A percentile compares a stretch with the other conserved stretches of the same genome.
Conservation (phyloP, 192 early-diverging fungal species). For the Entophlyctis luteolus region DNA sequence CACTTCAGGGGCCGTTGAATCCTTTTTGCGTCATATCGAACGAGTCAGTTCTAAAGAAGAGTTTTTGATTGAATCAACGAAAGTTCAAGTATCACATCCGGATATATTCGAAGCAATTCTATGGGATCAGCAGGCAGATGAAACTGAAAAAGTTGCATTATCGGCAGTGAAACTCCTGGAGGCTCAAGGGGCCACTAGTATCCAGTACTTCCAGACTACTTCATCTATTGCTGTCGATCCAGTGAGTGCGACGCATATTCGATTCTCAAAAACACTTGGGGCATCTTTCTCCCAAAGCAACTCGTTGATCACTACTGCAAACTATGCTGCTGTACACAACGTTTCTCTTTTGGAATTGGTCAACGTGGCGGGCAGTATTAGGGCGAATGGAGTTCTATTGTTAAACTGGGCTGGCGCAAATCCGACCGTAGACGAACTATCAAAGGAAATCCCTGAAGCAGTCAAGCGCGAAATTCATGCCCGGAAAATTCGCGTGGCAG, state of each 20-base stretch:
- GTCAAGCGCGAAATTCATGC: conserved; percentile 55
- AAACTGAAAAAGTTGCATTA: conserved; percentile 55
- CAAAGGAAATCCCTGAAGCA: conserved; percentile 60
- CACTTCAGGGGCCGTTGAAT: conserved; percentile 32
- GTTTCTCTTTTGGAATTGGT: conserved; percentile 52
- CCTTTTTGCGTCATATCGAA: conserved; percentile 35
- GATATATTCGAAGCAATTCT: conserved; percentile 48
- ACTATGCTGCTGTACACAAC: conserved; percentile 66
- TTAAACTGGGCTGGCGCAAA: conserved; percentile 53
- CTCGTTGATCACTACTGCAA: conserved; percentile 41
- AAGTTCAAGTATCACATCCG: conserved; percentile 1
- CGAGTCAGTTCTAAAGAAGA: conserved; percentile 26
- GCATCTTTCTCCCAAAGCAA: conserved; percentile 28
- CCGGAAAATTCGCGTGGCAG: conserved; percentile 51
- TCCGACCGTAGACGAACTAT: conserved; percentile 60
- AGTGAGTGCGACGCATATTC: conserved; percentile 54
- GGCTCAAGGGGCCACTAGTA: conserved; percentile 29
- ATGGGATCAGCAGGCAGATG: conserved; percentile 53
- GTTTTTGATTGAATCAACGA: conserved; percentile 16
- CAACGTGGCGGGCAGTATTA: conserved; percentile 55
- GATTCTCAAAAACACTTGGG: conserved; percentile 39
- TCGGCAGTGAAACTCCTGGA: conserved; percentile 31
- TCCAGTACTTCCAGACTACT: conserved; percentile 43
- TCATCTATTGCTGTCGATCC: conserved; percentile 61
- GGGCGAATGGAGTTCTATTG: conserved; percentile 50